phyloP scores from a whole-genome alignment of 106 monocot species.

The Hemerocallis citrina region DNA sequence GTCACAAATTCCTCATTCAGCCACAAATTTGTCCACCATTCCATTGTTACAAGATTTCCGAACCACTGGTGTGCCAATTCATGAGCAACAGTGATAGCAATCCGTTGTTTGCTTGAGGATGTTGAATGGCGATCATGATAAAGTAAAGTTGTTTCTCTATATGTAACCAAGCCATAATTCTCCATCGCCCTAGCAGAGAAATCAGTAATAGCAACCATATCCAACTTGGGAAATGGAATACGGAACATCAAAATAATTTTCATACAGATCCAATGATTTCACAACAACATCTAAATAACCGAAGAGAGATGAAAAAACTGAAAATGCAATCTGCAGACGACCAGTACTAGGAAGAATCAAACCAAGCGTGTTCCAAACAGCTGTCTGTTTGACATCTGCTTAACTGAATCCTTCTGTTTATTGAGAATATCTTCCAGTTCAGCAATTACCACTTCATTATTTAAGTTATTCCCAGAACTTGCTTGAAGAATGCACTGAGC shows the following conservation, averaged over 20 bases:
- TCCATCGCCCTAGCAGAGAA: conserved; percentile 97
- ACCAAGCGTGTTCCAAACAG: too few species aligned
- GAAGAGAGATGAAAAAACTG: too few species aligned
- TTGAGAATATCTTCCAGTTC: too few species aligned
- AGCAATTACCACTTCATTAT: too few species aligned
- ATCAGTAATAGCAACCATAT: conserved; percentile 98
- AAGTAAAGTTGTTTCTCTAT: conserved; percentile 72
- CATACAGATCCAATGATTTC: conserved; percentile 63
- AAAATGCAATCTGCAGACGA: too few species aligned
- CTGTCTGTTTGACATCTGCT: too few species aligned
- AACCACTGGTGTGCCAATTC: conserved; percentile 99
- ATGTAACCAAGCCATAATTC: conserved; percentile 94
- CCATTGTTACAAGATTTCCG: conserved; percentile 99
- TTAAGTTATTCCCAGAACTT: too few species aligned
- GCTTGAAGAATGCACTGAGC: too few species aligned
- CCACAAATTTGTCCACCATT: conserved; percentile 99
- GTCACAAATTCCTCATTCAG: conserved; percentile 98
- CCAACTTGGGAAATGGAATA: conserved; percentile 91
- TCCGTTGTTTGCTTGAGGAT: conserved; percentile 77
- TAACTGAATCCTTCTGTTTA: too few species aligned
- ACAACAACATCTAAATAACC: conserved; percentile 89
- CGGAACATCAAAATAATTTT: conserved; percentile 65
- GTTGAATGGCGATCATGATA: conserved; percentile 77
- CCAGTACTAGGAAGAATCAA: too few species aligned
- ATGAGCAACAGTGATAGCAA: conserved; percentile 86